phyloP scores from a whole-genome alignment of 2,329 filamentous ascomycete species.

The Fusarium bulbicola region DNA sequence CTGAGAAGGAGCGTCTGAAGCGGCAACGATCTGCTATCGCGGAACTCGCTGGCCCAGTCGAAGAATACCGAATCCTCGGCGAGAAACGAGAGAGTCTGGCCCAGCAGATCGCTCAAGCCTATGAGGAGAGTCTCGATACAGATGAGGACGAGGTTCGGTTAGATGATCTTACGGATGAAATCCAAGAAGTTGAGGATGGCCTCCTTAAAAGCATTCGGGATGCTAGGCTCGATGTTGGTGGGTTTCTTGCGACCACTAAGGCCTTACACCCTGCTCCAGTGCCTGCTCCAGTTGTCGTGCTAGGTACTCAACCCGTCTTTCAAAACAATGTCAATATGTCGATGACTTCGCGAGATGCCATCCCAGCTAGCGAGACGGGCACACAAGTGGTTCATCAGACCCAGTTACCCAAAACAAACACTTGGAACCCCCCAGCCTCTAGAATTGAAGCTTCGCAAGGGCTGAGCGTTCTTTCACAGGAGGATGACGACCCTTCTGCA shows the following conservation, averaged over 20 bases:
- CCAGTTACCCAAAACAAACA: slow-evolving; percentile 50
- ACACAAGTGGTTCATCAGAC: slow-evolving; percentile 64
- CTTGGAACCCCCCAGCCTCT: slow-evolving; percentile 37
- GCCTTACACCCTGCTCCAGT: slow-evolving; percentile 11
- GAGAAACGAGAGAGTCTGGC: slow-evolving; percentile 57
- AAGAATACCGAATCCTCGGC: slow-evolving; percentile 53
- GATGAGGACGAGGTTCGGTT: slow-evolving; percentile 61
- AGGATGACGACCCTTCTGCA: slow-evolving; percentile 30
- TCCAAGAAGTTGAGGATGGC: slow-evolving; percentile 55
- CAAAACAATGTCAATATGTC: slow-evolving; percentile 46
- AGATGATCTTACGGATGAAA: slow-evolving; percentile 57
- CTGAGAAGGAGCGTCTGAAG: slow-evolving; percentile 58
- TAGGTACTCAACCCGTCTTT: slow-evolving; percentile 55
- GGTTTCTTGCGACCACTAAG: slow-evolving; percentile 47
- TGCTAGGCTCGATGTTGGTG: slow-evolving; percentile 57
- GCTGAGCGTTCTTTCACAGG: slow-evolving; percentile 39
- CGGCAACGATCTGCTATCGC: slow-evolving; percentile 57
- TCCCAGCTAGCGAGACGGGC: slow-evolving; percentile 45
- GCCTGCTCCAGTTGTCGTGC: slow-evolving; percentile 46
- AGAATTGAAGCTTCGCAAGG: slow-evolving; percentile 26
- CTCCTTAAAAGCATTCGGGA: slow-evolving; percentile 54
- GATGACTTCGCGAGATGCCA: slow-evolving; percentile 46
- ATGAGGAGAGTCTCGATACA: slow-evolving; percentile 60
- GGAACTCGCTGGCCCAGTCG: slow-evolving; percentile 52
- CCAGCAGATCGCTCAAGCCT: slow-evolving; percentile 58